A percentile compares a stretch with the other conserved stretches of the same genome.
phyloP scores from a whole-genome alignment of 306 rosid species.

The Cucumis melo region DNA sequence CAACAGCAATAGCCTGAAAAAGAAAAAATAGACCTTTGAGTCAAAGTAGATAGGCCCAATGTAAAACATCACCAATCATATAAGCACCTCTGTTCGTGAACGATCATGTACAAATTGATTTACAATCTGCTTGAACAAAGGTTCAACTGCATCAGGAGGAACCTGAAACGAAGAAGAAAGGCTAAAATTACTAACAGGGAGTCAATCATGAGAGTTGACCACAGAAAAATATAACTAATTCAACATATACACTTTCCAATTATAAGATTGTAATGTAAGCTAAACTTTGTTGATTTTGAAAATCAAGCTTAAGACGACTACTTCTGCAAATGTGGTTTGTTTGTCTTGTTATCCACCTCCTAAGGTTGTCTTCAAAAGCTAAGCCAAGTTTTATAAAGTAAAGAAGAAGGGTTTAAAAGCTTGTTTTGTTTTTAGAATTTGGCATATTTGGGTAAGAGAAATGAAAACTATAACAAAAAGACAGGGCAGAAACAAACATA shows the following conservation, averaged over 20 bases:
- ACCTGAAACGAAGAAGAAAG: constrained; percentile 32
- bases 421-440: no score
- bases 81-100: constrained; percentile 80
- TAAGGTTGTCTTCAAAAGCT: background rate
- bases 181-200: background rate
- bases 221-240: background rate
- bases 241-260: background rate
- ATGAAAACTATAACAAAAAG: background rate
- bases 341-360: background rate
- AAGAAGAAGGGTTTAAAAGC: background rate
- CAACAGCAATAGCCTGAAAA: constrained; percentile 82
- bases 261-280: background rate
- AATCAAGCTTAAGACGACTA: background rate
- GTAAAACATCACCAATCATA: background rate
- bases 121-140: constrained; percentile 72
- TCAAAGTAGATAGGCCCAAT: constrained; percentile 13
- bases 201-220: background rate
- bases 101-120: constrained; percentile 79
- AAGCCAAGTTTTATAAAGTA: background rate
- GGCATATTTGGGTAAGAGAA: background rate
- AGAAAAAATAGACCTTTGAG: background rate
- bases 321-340: background rate
- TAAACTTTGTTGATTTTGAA: no score
- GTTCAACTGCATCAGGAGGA: constrained; percentile 84
- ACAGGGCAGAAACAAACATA: background rate